Percentiles rank a stretch among this genome's conserved stretches.
Evolutionary conservation across 1,284 basidiomycete species (phyloP).

Genomic region (Exsudoporus floridanus): DNA sequence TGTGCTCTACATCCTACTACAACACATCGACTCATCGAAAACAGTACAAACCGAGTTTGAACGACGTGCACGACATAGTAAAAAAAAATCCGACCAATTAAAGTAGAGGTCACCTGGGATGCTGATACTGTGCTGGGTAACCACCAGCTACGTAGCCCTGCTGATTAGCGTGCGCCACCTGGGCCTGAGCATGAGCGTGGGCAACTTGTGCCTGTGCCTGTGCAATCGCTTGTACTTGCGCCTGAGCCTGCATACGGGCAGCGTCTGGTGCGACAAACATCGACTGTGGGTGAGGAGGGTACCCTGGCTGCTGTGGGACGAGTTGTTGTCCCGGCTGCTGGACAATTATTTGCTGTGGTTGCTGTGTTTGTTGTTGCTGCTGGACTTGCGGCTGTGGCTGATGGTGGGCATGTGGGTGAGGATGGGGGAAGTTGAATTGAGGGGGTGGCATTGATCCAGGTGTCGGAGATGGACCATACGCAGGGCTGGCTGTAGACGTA

Average conservation of each 20-base stretch:
- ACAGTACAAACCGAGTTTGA: constrained; percentile 15
- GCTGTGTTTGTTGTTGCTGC: constrained; percentile 39
- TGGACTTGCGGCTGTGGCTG: constrained; percentile 47
- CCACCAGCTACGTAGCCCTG: constrained; percentile 31
- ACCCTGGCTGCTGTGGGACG: constrained; percentile 35
- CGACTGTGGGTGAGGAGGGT: constrained; percentile 41
- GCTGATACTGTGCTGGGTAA: constrained; percentile 36
- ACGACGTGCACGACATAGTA: not conserved
- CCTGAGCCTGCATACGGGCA: constrained; percentile 42
- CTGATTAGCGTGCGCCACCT: constrained; percentile 27
- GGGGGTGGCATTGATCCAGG: constrained; percentile 66
- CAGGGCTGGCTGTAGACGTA: constrained; percentile 52
- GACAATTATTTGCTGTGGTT: constrained; percentile 37
- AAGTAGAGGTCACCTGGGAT: constrained; percentile 26
- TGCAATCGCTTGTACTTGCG: constrained; percentile 39
- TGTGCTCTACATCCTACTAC: constrained; percentile 5
- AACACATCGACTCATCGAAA: constrained; percentile 5
- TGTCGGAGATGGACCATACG: constrained; percentile 47
- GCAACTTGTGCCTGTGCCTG: constrained; percentile 43
- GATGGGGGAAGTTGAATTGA: constrained; percentile 66
- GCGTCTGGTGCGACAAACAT: constrained; percentile 36
- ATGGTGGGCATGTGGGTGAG: constrained; percentile 50
- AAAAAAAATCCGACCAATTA: not conserved
- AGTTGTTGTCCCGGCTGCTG: constrained; percentile 41
- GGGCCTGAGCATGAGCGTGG: constrained; percentile 39